These are phyloP conservation scores for Scutellaria baicalensis DNA, from an alignment of 257 asterid genomes.

Conservation along the genomic window DNA sequence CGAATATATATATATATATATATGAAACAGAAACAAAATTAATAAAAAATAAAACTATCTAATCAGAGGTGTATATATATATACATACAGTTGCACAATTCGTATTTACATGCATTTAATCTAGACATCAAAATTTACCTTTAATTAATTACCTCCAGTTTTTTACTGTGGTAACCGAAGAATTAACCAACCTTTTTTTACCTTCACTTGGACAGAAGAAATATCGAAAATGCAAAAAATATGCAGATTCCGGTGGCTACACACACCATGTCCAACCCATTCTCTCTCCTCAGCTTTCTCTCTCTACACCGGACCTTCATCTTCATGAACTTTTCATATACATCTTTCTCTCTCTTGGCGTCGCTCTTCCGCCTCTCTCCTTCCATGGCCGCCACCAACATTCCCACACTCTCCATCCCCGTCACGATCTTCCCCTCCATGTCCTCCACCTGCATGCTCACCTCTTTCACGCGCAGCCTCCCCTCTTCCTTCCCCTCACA, in stretches of 20 bases:
- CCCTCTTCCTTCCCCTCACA: constrained; percentile 52
- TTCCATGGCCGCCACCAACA: constrained; percentile 41
- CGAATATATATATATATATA: too few species aligned
- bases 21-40: too few species aligned
- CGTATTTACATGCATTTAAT: too few species aligned
- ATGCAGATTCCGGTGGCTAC: constrained; percentile 30
- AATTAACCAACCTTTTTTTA: too few species aligned
- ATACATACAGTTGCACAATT: too few species aligned
- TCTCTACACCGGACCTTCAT: constrained; percentile 31
- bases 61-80: too few species aligned
- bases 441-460: constrained; percentile 58
- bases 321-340: constrained; percentile 31
- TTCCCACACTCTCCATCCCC: constrained; percentile 48
- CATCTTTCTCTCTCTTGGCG: constrained; percentile 23
- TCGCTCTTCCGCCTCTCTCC: constrained; percentile 34
- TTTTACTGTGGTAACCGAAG: too few species aligned
- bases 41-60: too few species aligned
- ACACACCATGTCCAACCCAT: constrained; percentile 38
- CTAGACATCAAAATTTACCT: too few species aligned
- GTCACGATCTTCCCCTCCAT: constrained; percentile 39
- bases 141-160: too few species aligned
- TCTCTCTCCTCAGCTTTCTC: constrained; percentile 36
- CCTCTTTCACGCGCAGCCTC: constrained; percentile 52
- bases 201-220: background rate
- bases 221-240: constrained; percentile 28